Evolutionary conservation across 208 protist genomes (phyloP), one percentile per base, ranked within the genome.

Genomic region (Wallacemonas sp.): DNA sequence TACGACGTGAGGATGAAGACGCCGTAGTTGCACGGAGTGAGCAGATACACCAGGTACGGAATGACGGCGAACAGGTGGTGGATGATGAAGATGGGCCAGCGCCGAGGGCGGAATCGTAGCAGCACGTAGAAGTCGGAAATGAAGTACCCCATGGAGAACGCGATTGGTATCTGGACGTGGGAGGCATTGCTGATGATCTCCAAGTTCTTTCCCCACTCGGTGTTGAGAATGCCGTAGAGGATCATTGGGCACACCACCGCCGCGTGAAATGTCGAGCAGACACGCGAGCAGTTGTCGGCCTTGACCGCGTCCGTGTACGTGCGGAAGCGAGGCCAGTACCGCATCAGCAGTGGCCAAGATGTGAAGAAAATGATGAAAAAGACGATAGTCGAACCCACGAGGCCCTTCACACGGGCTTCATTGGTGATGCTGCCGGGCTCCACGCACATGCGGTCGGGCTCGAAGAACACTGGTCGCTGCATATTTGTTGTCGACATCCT

Each of bases 1-100:
- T 75, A 87, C 15, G 51, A 66, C 1, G 60, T 54, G 17, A 84
- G 68, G 49, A 84, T 74, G 58, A 78, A 80, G 4, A 88, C 22
- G 15, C 77, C 74, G 56, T 62, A 73, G 51, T 56, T 41, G 62
- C 80, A 86, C 5, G 31, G 46, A 0, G 41, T 59, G 60, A 87
- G 76, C 33, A 75, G 61, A 53, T 87, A 87, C 47, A 76, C 58
- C 2, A 75, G n/a, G 56, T 87, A 87, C 4, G 80, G 77, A 8
- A 79, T 70, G 34, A 68, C 63, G 45, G 80, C 70, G 8, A 80
- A 66, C 27, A 75, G 45, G 62, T 83, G 77, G 63, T 83, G 77
- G 9, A 70, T 17, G 27, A 67, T 47, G 56, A 80, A 87, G 34
- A 71, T 55, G 19, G 42, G 19, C 76, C 76, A 87, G 47, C 69